Evolutionary conservation across 2,329 filamentous ascomycete species (phyloP).

Genomic region (Alternaria gaisen): DNA sequence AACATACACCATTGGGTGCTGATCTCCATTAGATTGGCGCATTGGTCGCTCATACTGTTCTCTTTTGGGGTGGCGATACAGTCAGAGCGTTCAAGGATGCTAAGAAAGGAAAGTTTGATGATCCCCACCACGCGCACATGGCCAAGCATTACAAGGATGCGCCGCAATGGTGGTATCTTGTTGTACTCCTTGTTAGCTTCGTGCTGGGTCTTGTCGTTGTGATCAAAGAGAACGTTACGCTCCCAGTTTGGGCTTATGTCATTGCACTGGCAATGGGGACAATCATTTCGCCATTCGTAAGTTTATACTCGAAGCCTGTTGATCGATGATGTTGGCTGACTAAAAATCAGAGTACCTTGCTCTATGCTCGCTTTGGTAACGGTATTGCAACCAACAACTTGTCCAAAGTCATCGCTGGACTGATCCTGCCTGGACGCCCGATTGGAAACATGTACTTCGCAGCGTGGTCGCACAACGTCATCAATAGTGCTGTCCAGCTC

Average conservation of each 20-base stretch:
- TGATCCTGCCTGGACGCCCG: conserved; percentile 21
- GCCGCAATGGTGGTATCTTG: conserved; percentile 26
- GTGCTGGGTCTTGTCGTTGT: conserved; percentile 24
- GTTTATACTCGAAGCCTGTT: neutral
- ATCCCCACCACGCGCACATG: conserved; percentile 24
- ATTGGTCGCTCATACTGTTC: conserved; percentile 19
- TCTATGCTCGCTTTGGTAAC: conserved; percentile 25
- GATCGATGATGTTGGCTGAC: neutral
- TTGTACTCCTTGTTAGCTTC: conserved; percentile 22
- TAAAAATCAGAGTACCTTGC: conserved; percentile 16
- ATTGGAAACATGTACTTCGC: conserved; percentile 30
- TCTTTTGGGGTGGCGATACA: conserved; percentile 26
- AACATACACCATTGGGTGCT: neutral
- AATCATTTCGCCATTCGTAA: conserved; percentile 24
- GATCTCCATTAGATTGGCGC: conserved; percentile 18
- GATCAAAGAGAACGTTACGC: conserved; percentile 25
- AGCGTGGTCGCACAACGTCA: conserved; percentile 26
- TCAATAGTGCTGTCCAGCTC: conserved; percentile 20
- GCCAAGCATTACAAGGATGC: conserved; percentile 24
- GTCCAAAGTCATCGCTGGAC: conserved; percentile 25
- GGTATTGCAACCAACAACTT: conserved; percentile 28
- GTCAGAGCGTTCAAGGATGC: conserved; percentile 21
- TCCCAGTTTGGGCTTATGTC: conserved; percentile 24
- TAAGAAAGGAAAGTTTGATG: conserved; percentile 18
- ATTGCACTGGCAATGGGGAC: conserved; percentile 16